Percentiles rank a stretch among this genome's conserved stretches.
Conservation (phyloP, 805 yeast genomes). For the Zygosaccharomyces kombuchaensis region DNA sequence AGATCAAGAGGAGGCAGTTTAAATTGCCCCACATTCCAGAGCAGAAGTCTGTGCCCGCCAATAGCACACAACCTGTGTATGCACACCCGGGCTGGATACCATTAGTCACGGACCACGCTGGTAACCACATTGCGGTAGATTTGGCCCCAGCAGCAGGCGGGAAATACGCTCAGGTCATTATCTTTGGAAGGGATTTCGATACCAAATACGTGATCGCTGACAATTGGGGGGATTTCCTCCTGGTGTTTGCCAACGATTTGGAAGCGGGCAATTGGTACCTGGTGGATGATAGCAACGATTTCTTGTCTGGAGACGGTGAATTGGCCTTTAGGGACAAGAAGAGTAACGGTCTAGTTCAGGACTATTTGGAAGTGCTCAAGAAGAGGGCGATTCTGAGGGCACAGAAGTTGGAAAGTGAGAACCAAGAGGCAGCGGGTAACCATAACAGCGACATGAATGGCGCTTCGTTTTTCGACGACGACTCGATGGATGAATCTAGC, state of each 20-base stretch:
- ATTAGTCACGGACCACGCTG: slow-evolving; percentile 77
- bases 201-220: slow-evolving; percentile 80
- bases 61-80: slow-evolving; percentile 65
- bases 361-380: slow-evolving; percentile 40
- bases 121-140: slow-evolving; percentile 90
- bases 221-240: slow-evolving; percentile 84
- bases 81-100: slow-evolving; percentile 96
- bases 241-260: slow-evolving; percentile 79
- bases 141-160: slow-evolving; percentile 78
- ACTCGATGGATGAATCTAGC: slow-evolving; percentile 6
- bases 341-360: slow-evolving; percentile 44
- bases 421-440: neutral
- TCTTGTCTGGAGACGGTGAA: slow-evolving; percentile 69
- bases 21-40: slow-evolving; percentile 42
- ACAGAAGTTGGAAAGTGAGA: slow-evolving; percentile 11
- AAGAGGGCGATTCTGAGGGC: slow-evolving; percentile 30
- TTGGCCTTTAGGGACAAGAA: slow-evolving; percentile 63
- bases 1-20: slow-evolving; percentile 33
- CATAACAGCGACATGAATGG: neutral
- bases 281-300: slow-evolving; percentile 61
- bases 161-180: slow-evolving; percentile 82
- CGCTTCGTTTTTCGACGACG: slow-evolving; percentile 1
- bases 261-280: slow-evolving; percentile 78
- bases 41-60: slow-evolving; percentile 74
- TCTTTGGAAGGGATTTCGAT: slow-evolving; percentile 93